Percentiles rank a stretch among this genome's conserved stretches.
Conservation (phyloP, 2,329 filamentous ascomycete genomes). For the Pochonia chlamydosporia region DNA sequence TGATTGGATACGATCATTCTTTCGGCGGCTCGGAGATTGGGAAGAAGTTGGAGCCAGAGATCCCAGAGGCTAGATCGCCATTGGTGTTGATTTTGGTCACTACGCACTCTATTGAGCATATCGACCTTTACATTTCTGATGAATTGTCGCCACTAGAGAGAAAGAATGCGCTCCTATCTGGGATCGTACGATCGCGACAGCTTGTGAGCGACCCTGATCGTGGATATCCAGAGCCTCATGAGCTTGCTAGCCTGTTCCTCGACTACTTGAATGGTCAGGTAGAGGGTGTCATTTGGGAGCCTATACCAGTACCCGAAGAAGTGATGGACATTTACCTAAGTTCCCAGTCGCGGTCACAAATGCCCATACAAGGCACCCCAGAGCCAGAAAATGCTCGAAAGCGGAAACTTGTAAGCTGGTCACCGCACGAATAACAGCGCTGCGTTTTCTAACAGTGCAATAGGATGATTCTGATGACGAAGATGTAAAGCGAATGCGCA, state of each 20-base stretch:
- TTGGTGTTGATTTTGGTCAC: constrained; percentile 44
- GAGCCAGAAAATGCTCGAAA: constrained; percentile 33
- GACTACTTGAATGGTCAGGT: constrained; percentile 35
- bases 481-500: constrained; percentile 22
- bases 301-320: constrained; percentile 39
- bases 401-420: constrained; percentile 39
- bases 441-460: constrained; percentile 5
- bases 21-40: constrained; percentile 31
- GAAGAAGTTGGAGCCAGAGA: constrained; percentile 6
- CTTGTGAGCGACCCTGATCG: constrained; percentile 35
- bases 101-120: constrained; percentile 50
- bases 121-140: constrained; percentile 38
- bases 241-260: constrained; percentile 41
- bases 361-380: constrained; percentile 9
- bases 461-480: constrained; percentile 28
- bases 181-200: constrained; percentile 28
- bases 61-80: constrained; percentile 23
- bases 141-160: constrained; percentile 35
- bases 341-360: constrained; percentile 30
- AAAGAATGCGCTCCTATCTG: constrained; percentile 38
- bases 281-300: constrained; percentile 38
- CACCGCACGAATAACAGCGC: too few relatives aligned
- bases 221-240: constrained; percentile 35
- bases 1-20: constrained; percentile 49
- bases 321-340: constrained; percentile 42